Evolutionary conservation across 805 yeast species (phyloP).

Genomic region (Saturnispora hagleri): DNA sequence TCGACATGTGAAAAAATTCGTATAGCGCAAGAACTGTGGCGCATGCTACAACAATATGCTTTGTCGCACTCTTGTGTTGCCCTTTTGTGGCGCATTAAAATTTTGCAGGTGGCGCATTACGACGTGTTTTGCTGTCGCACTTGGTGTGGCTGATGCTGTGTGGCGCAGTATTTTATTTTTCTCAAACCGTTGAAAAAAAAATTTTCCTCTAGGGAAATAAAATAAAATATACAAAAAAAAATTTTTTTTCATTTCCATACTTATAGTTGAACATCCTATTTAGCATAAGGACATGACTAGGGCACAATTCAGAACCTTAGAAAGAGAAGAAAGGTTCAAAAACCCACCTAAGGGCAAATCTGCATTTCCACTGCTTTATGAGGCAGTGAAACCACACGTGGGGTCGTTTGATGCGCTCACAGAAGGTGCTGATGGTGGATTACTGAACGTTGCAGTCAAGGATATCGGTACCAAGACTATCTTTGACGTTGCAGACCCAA

Average conservation of each 20-base stretch:
- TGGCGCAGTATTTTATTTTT: neutral
- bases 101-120: too few species aligned
- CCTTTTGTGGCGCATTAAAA: too few species aligned
- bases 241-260: slow-evolving; percentile 1
- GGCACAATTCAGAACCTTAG: slow-evolving; percentile 71
- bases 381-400: slow-evolving; percentile 90
- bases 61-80: neutral
- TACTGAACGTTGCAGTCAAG: slow-evolving; percentile 73
- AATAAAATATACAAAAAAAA: neutral
- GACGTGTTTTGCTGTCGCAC: too few species aligned
- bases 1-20: neutral
- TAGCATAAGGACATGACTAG: slow-evolving; percentile 22
- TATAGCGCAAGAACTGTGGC: neutral
- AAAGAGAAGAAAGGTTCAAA: slow-evolving; percentile 75
- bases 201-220: neutral
- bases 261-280: neutral
- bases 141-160: neutral
- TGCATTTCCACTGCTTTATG: slow-evolving; percentile 71
- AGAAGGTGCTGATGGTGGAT: slow-evolving; percentile 79
- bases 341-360: slow-evolving; percentile 85
- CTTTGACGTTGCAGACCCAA: slow-evolving; percentile 67
- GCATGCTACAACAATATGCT: neutral
- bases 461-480: slow-evolving; percentile 84
- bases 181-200: neutral
- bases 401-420: slow-evolving; percentile 95